Base-by-base conservation (phyloP, 257 asterid species). In the Agastache rugosa region DNA sequence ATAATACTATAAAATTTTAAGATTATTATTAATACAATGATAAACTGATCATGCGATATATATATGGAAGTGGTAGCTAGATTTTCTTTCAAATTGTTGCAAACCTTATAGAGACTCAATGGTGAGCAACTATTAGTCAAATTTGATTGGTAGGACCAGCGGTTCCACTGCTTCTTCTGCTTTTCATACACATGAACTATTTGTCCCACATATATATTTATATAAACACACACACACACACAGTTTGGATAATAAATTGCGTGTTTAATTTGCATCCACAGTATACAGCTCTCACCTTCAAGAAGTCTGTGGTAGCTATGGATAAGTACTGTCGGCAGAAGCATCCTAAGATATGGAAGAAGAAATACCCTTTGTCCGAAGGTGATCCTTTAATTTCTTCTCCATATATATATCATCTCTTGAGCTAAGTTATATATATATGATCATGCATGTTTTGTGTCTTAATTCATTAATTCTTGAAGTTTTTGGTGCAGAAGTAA, bases 401-500 rank as follows among this genome's bases (percentile, higher is more conserved):
- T 9, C 11, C 20, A 20, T 14, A 22, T 17, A 31, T 34, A 34
- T 34, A 34, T 48, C 8, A 2, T 25, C 3, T 48, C 14, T 0
- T 29, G 47, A 2, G 1, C 3, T 14, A 3, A 45, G 2, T 4
- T 0, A 45, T 11, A 45, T 45, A 45, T 45, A 45, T 45, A 4
- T 47, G 7, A 3, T 12, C 17, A 3, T 45, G 2, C 3, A 3
- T 55, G 11, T 17, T 60, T 22, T 39, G 3, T 2, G 2, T 54
- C 0, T 16, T 8, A 1, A 23, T 12, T 5, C 3, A 16, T 34
- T n/a, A n/a, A n/a, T 65, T 35, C 3, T 2, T 35, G 17, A 8
- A 35, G 25, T 6, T 66, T 64, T 8, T 37, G 58, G 41, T 65
- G 37, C 83, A 88, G 96, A 90, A 73, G 96, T 90, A 37, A 90